These are phyloP conservation scores for Cryptococcus deneoformans DNA, from an alignment of 1,284 basidiomycete genomes.

Conservation along the genomic window DNA sequence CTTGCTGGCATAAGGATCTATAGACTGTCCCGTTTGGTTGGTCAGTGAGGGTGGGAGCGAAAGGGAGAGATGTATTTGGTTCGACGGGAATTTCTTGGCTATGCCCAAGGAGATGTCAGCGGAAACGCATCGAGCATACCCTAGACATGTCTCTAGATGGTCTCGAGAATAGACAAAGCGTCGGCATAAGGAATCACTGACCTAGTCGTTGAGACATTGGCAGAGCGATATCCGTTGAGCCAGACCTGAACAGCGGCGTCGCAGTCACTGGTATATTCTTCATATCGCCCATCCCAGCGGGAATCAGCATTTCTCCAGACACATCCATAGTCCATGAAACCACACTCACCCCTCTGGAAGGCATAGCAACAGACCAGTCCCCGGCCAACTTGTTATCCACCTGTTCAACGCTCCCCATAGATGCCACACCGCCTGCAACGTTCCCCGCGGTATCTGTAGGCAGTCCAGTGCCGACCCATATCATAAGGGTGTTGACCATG, in stretches of 20 bases:
- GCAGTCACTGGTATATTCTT: slow-evolving; percentile 55
- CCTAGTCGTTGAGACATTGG: slow-evolving; percentile 75
- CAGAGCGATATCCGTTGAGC: slow-evolving; percentile 62
- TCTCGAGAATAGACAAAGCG: neutral
- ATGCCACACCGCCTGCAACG: neutral
- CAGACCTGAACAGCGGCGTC: slow-evolving; percentile 65
- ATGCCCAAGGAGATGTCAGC: neutral
- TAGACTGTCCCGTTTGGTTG: slow-evolving; percentile 24
- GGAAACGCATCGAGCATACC: too few relatives aligned
- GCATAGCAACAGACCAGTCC: slow-evolving; percentile 86
- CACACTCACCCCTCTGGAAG: slow-evolving; percentile 53
- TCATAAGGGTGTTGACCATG: slow-evolving; percentile 70
- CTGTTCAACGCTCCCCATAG: slow-evolving; percentile 19
- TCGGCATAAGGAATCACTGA: slow-evolving; percentile 48
- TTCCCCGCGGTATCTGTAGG: slow-evolving; percentile 8
- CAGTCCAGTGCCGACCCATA: slow-evolving; percentile 69
- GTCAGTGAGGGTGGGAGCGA: slow-evolving; percentile 35
- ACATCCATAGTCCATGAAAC: neutral
- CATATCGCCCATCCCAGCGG: neutral
- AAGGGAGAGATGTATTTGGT: slow-evolving; percentile 46
- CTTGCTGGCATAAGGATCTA: slow-evolving; percentile 40
- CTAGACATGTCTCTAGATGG: too few relatives aligned
- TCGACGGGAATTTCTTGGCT: slow-evolving; percentile 40
- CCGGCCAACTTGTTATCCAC: slow-evolving; percentile 59
- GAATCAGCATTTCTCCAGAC: too few relatives aligned